These are phyloP conservation scores for Calonectria pauciramosa DNA, from an alignment of 2,329 filamentous ascomycete species.

Conservation along the genomic window DNA sequence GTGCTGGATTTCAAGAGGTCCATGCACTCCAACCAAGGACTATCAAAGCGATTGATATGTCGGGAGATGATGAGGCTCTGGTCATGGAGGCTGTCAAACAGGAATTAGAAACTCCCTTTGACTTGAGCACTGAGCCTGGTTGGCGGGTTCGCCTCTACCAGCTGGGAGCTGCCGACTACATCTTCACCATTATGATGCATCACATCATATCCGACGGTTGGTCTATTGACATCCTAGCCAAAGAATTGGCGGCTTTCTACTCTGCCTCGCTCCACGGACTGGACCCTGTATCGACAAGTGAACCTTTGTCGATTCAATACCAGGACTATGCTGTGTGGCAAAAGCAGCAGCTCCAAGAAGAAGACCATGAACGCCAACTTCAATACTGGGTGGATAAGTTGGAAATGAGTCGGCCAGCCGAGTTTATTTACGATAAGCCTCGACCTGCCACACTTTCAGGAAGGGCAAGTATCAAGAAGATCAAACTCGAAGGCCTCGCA, in stretches of 20 bases:
- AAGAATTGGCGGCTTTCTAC: slow-evolving; percentile 36
- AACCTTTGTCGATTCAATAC: slow-evolving; percentile 43
- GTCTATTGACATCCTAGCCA: slow-evolving; percentile 31
- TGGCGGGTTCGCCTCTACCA: neutral
- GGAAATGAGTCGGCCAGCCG: neutral
- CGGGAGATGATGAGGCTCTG: neutral
- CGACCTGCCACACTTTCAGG: neutral
- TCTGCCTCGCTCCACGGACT: slow-evolving; percentile 24
- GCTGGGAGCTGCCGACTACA: neutral
- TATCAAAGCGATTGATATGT: neutral
- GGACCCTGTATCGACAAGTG: slow-evolving; percentile 28
- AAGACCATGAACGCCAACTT: neutral
- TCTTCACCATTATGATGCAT: slow-evolving; percentile 38
- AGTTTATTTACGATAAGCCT: neutral
- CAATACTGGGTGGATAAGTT: neutral
- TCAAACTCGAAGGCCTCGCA: neutral
- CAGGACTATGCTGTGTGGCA: slow-evolving; percentile 37
- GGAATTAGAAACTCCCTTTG: neutral
- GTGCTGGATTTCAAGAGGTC: neutral
- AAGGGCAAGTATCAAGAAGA: neutral
- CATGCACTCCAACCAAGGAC: neutral
- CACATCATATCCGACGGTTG: slow-evolving; percentile 45
- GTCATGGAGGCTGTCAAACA: neutral
- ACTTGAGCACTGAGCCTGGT: neutral
- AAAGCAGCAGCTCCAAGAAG: neutral